Evolutionary conservation across 768 basidiomycete species (phyloP), one percentile per base, ranked within the genome.

Genomic region (Russula lepida): DNA sequence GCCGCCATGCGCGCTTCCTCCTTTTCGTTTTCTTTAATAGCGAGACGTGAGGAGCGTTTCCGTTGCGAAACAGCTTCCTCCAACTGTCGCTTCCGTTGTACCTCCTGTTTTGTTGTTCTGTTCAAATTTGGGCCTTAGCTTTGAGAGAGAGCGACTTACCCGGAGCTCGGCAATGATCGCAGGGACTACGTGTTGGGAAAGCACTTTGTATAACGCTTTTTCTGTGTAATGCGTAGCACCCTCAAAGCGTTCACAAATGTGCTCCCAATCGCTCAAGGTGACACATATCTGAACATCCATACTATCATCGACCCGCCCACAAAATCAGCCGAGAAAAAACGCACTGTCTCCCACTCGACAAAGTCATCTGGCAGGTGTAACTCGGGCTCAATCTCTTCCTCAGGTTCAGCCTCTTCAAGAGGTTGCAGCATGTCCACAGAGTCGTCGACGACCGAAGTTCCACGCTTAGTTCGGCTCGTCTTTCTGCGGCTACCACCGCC

Each of bases 301-400:
- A 13, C 19, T 23, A 19, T 30, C 44, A 56, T 28, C 33, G 61
- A 30, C 13, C 33, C 25, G 25, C 41, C 54, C 50, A 48, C 6
- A 53, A 3, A 46, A 57, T 25, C 0, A 54, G 46, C 19, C 33
- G 56, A 39, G 13, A 27, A 27, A 46, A 41, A 13, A 54, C 54
- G 43, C 54, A 92, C 94, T 68, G 89, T 88, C 76, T 95, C 91
- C 94, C 95, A 98, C 72, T 95, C 93, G 43, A 91, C 71, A 67
- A 89, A 89, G 51, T 79, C 80, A 1, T 76, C 75, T 5, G 78
- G 79, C 9, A 64, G 68, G n/a, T 67, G 68, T 37, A 56, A 61
- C 44, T 68, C 72, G 17, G 62, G 67, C 49, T 66, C 64, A 3
- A 60, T 33, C 23, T 69, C 68, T 37, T 72, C 62, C 21, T 55